These are phyloP conservation scores for Insectozyma bohioensis DNA, from an alignment of 1,139 yeast genomes.

Conservation along the genomic window DNA sequence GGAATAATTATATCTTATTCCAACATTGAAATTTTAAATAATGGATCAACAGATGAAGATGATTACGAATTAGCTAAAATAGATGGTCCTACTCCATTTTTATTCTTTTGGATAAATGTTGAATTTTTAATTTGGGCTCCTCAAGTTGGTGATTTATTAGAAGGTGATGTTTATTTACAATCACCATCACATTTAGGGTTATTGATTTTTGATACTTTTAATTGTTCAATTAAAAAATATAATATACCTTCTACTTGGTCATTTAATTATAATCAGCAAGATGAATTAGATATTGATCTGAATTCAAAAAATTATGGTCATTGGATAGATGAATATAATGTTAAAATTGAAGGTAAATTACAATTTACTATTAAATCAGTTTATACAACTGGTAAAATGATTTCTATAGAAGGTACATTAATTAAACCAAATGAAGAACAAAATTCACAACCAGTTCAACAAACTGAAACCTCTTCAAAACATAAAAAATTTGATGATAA, in stretches of 20 bases:
- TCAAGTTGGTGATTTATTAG: slow-evolving; percentile 74
- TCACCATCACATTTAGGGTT: slow-evolving; percentile 94
- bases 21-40: slow-evolving; percentile 47
- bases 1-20: slow-evolving; percentile 86
- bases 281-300: slow-evolving; percentile 38
- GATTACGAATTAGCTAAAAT: slow-evolving; percentile 59
- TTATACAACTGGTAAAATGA: slow-evolving; percentile 76
- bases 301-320: slow-evolving; percentile 62
- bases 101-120: slow-evolving; percentile 84
- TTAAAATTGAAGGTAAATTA: slow-evolving; percentile 77
- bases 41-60: slow-evolving; percentile 26
- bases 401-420: slow-evolving; percentile 84
- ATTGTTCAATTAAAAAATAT: slow-evolving; percentile 85
- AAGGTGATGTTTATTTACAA: slow-evolving; percentile 88
- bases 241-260: slow-evolving; percentile 83
- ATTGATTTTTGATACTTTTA: slow-evolving; percentile 87
- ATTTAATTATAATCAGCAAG: slow-evolving; percentile 76
- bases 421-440: slow-evolving; percentile 59
- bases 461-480: slow-evolving; percentile 14
- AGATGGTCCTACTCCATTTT: slow-evolving; percentile 81
- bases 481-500: slow-evolving; percentile 48
- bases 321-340: slow-evolving; percentile 79
- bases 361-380: slow-evolving; percentile 70
- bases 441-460: slow-evolving; percentile 57
- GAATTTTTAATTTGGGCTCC: slow-evolving; percentile 91